Base-by-base conservation (phyloP, 192 early-diverging fungal genomes). In the Coemansia sp. region DNA sequence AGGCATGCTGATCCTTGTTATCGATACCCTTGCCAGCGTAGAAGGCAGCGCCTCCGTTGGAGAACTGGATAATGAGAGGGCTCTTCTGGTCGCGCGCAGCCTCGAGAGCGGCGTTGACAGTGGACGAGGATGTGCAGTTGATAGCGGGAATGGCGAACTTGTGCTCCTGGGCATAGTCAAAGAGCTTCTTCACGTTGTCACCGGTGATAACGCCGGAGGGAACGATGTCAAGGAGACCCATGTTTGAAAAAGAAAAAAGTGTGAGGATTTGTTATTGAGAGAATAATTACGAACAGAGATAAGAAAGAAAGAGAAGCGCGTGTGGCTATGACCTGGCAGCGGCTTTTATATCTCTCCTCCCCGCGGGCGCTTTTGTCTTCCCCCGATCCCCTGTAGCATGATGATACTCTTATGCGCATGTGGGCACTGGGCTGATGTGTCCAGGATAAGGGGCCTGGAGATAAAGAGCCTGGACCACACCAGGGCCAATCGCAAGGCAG, bases 1-100 rank as follows among this genome's bases (percentile, higher is more conserved):
- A 89, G 24, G 95, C 95, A 53, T 89, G 75, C 86, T 98, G 92
- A 64, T 91, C 84, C 73, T 89, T 88, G 89, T 96, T 98, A 78
- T 78, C 75, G 62, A 98, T 82, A 40, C 94, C 95, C 85, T 98
- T 98, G 71, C 95, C 95, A 53, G 95, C 95, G 77, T 89, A 92
- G 86, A 84, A 98, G 53, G 92, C 92, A 60, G 90, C 85, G 63
- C 95, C 95, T 80, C 95, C 95, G 69, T 98, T 87, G 34, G 93
- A 95, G 87, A 98, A 91, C 87, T 98, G 95, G 70, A 98, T 92
- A 76, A 98, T 95, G 69, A 98, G 83, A 70, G 94, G 94, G 29
- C 92, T 90, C 82, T 95, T 94, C 65, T 87, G 84, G 70, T 98
- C 94, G 73, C 94, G 91, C 30, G 95, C 95, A 80, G 95, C 94